Base-by-base conservation (phyloP, 192 early-diverging fungal genomes). In the Lobosporangium transversale region DNA sequence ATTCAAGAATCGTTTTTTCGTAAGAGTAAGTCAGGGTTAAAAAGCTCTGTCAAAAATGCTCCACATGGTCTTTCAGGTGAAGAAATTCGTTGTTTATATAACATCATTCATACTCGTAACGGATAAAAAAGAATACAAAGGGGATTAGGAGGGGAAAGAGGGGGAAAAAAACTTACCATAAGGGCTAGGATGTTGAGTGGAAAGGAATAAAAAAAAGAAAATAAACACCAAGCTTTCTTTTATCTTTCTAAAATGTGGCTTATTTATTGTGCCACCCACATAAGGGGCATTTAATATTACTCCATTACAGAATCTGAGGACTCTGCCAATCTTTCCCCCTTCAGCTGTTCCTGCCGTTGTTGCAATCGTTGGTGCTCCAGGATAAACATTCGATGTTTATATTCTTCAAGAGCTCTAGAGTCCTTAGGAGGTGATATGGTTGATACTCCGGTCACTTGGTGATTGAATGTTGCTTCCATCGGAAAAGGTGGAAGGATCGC, bases 11-110 rank as follows among this genome's bases (percentile, higher is more conserved):
- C n/a, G n/a, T n/a, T n/a, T n/a, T n/a, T n/a, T n/a, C n/a, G n/a
- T n/a, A n/a, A n/a, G n/a, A 35, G 23, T 32, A 35, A 62, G 71
- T 76, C 71, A 76, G 71, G 63, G 71, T 76, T 76, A 76, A 76
- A 76, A 76, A 76, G 71, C 71, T 76, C 71, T 76, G 71, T 76
- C 42, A 76, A 76, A 64, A 74, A 62, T 74, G 47, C 43, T 76
- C 71, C 54, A 76, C 71, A 76, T 67, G 71, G 71, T 76, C 64
- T 76, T 76, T 76, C 71, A 76, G 71, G 11, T 76, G 71, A 76
- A 76, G 71, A 76, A 76, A 76, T 76, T 76, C 71, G 71, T 76
- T 76, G 71, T 76, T 76, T 67, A 40, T 62, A 67, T n/a, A 66
- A 67, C 71, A 76, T 76, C 71, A 76, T 76, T 51, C 71, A 61